Conservation (phyloP, 805 yeast species). For the Starmerella riodocensis region DNA sequence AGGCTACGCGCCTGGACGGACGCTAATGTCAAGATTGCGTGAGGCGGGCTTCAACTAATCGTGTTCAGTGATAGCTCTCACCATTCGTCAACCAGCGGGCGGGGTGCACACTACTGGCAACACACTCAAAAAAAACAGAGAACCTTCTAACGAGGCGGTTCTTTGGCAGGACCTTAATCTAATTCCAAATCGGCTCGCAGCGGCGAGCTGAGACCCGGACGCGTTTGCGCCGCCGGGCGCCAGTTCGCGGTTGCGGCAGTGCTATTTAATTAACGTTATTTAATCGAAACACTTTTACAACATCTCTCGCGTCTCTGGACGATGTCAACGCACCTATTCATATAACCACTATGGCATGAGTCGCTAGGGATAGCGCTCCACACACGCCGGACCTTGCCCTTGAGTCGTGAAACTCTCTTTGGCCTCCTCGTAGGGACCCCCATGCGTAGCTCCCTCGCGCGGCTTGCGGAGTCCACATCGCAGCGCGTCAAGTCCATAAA, state of each 20-base stretch:
- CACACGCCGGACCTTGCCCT: not conserved
- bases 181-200: too few species aligned
- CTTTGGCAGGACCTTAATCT: too few species aligned
- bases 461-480: constrained; percentile 15
- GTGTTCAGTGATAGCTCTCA: too few species aligned
- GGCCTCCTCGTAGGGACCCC: not conserved
- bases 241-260: too few species aligned
- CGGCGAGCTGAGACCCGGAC: too few species aligned
- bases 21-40: constrained; percentile 30
- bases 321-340: not conserved
- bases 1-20: constrained; percentile 47
- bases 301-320: not conserved
- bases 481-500: constrained; percentile 33
- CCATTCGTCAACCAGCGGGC: too few species aligned
- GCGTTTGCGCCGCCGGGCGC: too few species aligned
- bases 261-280: not conserved
- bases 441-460: constrained; percentile 7
- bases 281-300: not conserved
- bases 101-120: too few species aligned
- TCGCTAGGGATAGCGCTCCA: not conserved
- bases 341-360: not conserved
- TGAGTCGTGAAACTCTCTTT: not conserved
- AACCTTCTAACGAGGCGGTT: too few species aligned
- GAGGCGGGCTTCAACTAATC: too few species aligned
- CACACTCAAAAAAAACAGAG: too few species aligned